These are phyloP conservation scores for Aspergillus intermedius DNA, from an alignment of 2,329 filamentous ascomycete species.

Conservation along the genomic window DNA sequence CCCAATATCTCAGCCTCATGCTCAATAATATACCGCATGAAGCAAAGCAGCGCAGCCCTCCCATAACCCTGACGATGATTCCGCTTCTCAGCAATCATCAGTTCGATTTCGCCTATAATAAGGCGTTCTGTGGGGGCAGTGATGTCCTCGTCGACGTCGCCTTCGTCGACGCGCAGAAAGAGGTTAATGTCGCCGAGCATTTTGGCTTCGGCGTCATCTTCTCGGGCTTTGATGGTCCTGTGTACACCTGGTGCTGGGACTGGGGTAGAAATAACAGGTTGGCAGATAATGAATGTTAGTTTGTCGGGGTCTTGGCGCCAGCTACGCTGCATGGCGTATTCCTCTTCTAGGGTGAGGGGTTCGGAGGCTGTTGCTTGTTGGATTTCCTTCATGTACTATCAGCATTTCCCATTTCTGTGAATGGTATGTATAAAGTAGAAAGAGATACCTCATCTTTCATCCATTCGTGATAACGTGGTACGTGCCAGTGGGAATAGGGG, in stretches of 20 bases:
- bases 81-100: constrained; percentile 14
- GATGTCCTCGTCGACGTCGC: constrained; percentile 33
- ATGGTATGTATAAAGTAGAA: constrained; percentile 15
- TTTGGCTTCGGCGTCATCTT: constrained; percentile 47
- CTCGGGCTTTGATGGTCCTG: constrained; percentile 19
- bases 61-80: constrained; percentile 61
- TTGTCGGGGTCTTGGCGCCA: constrained; percentile 82
- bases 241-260: not conserved
- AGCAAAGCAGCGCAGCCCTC: constrained; percentile 56
- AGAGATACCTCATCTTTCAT: constrained; percentile 68
- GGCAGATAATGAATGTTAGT: constrained; percentile 82
- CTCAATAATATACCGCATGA: constrained; percentile 61
- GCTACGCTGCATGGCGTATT: constrained; percentile 83
- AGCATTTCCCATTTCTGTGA: constrained; percentile 2
- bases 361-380: constrained; percentile 84
- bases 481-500: constrained; percentile 76
- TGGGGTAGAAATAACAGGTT: constrained; percentile 28
- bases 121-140: not conserved
- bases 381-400: constrained; percentile 47
- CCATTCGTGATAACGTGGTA: constrained; percentile 78
- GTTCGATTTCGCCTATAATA: constrained; percentile 22
- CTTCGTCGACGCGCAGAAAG: constrained; percentile 62
- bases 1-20: constrained; percentile 50
- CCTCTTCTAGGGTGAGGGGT: constrained; percentile 68
- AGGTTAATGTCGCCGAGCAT: constrained; percentile 77